Evolutionary conservation across 2,329 filamentous ascomycete genomes (phyloP).

Genomic region (Apiospora aurea): DNA sequence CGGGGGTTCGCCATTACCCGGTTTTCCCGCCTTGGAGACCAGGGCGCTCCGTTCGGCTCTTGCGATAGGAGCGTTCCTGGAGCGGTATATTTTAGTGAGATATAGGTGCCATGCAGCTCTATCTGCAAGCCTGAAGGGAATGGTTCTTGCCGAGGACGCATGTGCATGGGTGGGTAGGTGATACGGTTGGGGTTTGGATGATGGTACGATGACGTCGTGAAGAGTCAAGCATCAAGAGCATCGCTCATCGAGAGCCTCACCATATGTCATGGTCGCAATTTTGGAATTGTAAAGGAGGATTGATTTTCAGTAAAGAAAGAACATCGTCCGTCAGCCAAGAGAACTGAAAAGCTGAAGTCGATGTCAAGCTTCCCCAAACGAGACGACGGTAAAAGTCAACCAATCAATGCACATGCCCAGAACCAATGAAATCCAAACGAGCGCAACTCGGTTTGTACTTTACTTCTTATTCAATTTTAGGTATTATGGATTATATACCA

Average conservation of each 20-base stretch:
- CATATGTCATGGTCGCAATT: not conserved
- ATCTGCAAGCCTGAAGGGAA: not conserved
- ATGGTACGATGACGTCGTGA: not conserved
- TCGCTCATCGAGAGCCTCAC: not conserved
- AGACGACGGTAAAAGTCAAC: not conserved
- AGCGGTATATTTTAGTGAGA: not conserved
- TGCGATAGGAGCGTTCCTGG: not conserved
- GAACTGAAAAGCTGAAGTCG: not conserved
- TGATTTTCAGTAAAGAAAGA: not conserved
- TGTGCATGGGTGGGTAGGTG: not conserved
- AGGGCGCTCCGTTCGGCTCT: not conserved
- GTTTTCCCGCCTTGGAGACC: not conserved
- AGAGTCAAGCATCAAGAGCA: not conserved
- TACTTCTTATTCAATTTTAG: not conserved
- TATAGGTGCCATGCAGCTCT: not conserved
- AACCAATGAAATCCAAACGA: not conserved
- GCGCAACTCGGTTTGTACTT: not conserved
- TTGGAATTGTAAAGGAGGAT: too few species aligned
- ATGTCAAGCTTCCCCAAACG: not conserved
- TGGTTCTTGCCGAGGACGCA: not conserved
- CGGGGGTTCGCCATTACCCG: not conserved
- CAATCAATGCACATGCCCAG: not conserved
- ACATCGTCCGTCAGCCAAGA: not conserved
- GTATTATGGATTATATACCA: not conserved
- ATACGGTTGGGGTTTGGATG: not conserved